Conservation (phyloP, 148 eudicot species). For the Drosera capensis region DNA sequence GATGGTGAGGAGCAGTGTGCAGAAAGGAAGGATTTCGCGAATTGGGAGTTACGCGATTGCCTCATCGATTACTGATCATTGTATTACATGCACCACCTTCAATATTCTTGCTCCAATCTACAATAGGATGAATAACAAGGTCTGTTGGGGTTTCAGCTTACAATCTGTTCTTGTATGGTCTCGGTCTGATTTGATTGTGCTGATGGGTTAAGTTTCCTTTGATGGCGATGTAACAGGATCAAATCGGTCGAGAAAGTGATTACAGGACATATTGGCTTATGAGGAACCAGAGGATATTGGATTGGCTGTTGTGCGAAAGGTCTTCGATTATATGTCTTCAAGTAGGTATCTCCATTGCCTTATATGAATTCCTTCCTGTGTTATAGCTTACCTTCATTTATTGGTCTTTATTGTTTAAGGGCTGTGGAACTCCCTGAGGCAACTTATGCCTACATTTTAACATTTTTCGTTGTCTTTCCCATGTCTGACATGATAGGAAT, state of each 20-base stretch:
- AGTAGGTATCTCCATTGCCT: constrained; percentile 29
- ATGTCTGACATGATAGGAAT: constrained; percentile 38
- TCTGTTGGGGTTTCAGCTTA: no score
- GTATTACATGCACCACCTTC: constrained; percentile 83
- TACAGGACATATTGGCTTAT: constrained; percentile 56
- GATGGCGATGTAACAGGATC: constrained; percentile 42
- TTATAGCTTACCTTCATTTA: neutral
- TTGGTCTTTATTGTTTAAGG: neutral
- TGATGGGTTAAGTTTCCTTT: constrained; percentile 7
- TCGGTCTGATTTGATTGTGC: no score
- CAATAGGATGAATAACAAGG: constrained; percentile 66
- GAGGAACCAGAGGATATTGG: constrained; percentile 76
- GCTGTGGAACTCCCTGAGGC: neutral
- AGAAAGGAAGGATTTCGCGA: constrained; percentile 8
- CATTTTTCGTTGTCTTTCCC: constrained; percentile 1
- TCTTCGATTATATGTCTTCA: constrained; percentile 97
- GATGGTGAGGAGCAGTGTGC: constrained; percentile 6
- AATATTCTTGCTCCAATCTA: constrained; percentile 96
- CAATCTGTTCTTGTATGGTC: no score
- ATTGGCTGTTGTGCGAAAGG: constrained; percentile 80
- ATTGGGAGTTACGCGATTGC: constrained; percentile 15
- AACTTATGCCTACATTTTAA: neutral
- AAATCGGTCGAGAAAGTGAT: constrained; percentile 67
- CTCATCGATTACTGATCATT: constrained; percentile 12
- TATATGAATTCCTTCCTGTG: constrained; percentile 1